Evolutionary conservation across 1,139 yeast species (phyloP).

Genomic region (Suhomyces chickasaworum): DNA sequence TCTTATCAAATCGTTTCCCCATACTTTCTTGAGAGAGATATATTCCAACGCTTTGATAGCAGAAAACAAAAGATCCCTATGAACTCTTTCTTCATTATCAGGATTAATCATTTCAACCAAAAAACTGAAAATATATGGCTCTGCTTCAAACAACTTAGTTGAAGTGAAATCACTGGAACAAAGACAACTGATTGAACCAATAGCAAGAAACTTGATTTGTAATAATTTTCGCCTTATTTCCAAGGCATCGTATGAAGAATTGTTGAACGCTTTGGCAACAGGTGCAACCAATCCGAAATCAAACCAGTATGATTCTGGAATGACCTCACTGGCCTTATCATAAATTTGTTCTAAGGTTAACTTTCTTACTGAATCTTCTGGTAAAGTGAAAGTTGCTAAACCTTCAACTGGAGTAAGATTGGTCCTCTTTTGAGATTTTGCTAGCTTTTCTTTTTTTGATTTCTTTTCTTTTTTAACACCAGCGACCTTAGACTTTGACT

Average conservation of each 20-base stretch:
- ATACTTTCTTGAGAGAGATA: conserved; percentile 65
- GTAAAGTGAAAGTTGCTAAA: conserved; percentile 44
- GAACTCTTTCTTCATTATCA: conserved; percentile 55
- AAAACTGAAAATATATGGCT: conserved; percentile 72
- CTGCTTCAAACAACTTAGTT: conserved; percentile 67
- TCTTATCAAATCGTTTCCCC: conserved; percentile 77
- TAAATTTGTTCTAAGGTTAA: conserved; percentile 63
- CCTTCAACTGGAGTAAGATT: conserved; percentile 37
- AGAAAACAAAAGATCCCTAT: conserved; percentile 55
- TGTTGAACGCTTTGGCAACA: conserved; percentile 72
- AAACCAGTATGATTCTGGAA: conserved; percentile 67
- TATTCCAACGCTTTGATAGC: conserved; percentile 73
- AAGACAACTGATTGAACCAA: conserved; percentile 56
- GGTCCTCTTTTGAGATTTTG: conserved; percentile 1
- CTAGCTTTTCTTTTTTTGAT: conserved; percentile 2
- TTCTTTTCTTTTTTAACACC: conserved; percentile 6
- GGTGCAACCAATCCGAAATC: conserved; percentile 65
- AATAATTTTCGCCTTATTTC: conserved; percentile 60
- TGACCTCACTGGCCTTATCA: conserved; percentile 56
- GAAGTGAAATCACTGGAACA: conserved; percentile 58
- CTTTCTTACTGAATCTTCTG: conserved; percentile 52
- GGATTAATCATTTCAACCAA: conserved; percentile 65
- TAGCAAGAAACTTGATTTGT: conserved; percentile 65
- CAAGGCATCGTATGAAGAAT: conserved; percentile 55
- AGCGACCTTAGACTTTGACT: conserved; percentile 4